A percentile compares a stretch with the other conserved stretches of the same genome.
Conservation (phyloP, 176 grass and related monocot genomes). For the Oryza glumipatula region DNA sequence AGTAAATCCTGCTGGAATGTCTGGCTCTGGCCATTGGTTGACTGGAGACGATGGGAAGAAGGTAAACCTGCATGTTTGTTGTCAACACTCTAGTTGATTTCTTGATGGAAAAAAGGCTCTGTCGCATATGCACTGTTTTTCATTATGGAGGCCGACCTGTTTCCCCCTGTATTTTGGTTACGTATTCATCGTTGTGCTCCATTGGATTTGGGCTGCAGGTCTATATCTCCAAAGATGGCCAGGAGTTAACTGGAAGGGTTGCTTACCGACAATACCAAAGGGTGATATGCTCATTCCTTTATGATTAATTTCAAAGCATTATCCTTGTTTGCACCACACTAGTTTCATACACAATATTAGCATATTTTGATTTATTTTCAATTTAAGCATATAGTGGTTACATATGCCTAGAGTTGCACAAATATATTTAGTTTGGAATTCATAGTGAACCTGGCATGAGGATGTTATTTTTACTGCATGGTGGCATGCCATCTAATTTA, state of each 20-base stretch:
- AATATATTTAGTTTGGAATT: not conserved
- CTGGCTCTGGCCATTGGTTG: constrained; percentile 93
- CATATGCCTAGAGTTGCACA: not conserved
- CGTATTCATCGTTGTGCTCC: constrained; percentile 32
- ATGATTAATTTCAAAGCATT: not conserved
- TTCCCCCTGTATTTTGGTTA: not conserved
- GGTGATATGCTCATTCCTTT: constrained; percentile 41
- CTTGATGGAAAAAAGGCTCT: not conserved
- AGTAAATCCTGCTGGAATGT: constrained; percentile 55
- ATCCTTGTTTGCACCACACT: constrained; percentile 25
- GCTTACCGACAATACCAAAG: constrained; percentile 79
- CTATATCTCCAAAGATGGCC: constrained; percentile 78
- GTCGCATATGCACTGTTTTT: constrained; percentile 28
- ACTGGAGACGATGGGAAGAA: constrained; percentile 70
- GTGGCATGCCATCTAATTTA: constrained; percentile 14
- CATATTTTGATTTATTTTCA: not conserved
- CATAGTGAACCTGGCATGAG: constrained; percentile 1
- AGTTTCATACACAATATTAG: not conserved
- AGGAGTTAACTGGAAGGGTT: constrained; percentile 65
- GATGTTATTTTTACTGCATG: not conserved
- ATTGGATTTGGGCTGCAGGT: constrained; percentile 61
- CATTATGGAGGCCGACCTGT: not conserved
- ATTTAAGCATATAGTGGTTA: not conserved
- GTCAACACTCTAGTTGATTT: constrained; percentile 8
- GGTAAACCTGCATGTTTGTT: constrained; percentile 43